These are phyloP conservation scores for Pythium chondricola DNA, from an alignment of 352 stramenopile genomes.

Conservation along the genomic window DNA sequence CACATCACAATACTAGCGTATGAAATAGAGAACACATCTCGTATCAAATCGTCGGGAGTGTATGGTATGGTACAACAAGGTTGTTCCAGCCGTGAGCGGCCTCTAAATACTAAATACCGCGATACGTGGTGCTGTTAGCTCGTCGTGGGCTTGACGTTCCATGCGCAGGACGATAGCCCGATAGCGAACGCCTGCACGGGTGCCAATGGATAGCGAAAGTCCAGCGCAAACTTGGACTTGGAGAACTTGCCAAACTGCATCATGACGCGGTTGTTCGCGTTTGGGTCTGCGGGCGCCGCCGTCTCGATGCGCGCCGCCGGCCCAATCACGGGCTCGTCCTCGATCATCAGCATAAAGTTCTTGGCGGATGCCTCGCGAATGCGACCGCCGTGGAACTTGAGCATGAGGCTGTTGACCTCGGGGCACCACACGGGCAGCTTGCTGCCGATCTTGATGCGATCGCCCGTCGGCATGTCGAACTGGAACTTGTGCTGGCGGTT, in stretches of 20 bases:
- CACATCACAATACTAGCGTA: no score
- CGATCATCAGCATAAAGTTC: slow-evolving; percentile 87
- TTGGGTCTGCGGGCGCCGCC: slow-evolving; percentile 23
- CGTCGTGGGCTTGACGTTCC: slow-evolving; percentile 51
- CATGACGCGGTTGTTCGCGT: slow-evolving; percentile 47
- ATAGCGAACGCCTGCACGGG: slow-evolving; percentile 85
- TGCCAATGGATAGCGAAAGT: slow-evolving; percentile 82
- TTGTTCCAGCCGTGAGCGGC: background rate
- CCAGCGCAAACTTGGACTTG: slow-evolving; percentile 82
- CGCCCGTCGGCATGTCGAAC: slow-evolving; percentile 59
- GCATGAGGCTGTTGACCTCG: slow-evolving; percentile 82
- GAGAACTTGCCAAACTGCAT: slow-evolving; percentile 89
- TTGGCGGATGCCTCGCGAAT: slow-evolving; percentile 85
- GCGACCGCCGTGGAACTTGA: slow-evolving; percentile 85
- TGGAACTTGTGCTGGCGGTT: slow-evolving; percentile 70
- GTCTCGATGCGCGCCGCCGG: slow-evolving; percentile 5
- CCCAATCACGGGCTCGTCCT: slow-evolving; percentile 44
- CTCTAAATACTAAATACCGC: no score
- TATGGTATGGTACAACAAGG: background rate
- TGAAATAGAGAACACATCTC: no score
- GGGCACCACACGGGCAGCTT: slow-evolving; percentile 85
- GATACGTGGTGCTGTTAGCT: no score
- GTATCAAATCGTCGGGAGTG: no score
- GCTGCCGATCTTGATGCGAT: slow-evolving; percentile 75
- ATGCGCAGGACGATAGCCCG: slow-evolving; percentile 77